These are phyloP conservation scores for Geotrichum fermentans DNA, from an alignment of 1,139 yeast genomes.

Conservation along the genomic window DNA sequence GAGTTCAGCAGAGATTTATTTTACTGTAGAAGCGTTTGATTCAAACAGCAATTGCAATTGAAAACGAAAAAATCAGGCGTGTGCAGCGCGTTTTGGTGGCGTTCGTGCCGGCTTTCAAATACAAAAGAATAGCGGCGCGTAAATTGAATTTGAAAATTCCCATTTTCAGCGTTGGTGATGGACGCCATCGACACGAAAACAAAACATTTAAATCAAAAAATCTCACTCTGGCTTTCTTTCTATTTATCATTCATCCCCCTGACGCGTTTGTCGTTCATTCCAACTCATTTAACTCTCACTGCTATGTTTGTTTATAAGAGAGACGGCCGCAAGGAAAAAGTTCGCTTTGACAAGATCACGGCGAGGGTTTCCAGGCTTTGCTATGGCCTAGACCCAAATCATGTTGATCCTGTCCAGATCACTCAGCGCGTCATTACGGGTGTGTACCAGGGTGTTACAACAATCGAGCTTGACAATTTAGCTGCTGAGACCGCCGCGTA, in stretches of 20 bases:
- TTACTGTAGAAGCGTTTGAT: no score
- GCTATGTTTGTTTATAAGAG: background rate
- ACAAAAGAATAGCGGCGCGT: no score
- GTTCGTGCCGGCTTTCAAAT: no score
- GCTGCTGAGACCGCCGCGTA: conserved; percentile 97
- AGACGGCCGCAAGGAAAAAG: conserved; percentile 81
- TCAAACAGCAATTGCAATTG: no score
- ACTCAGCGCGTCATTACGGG: conserved; percentile 87
- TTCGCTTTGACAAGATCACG: conserved; percentile 70
- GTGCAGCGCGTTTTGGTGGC: no score
- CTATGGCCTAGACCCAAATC: conserved; percentile 75
- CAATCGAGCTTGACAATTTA: conserved; percentile 83
- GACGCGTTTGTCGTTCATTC: background rate
- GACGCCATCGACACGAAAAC: no score
- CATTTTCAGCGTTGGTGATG: conserved; percentile 1
- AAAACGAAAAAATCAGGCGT: no score
- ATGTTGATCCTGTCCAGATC: conserved; percentile 83
- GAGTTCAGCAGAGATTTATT: no score
- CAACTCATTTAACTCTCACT: background rate
- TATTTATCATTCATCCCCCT: background rate
- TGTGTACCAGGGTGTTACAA: conserved; percentile 93
- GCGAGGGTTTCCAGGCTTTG: conserved; percentile 64
- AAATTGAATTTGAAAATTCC: background rate
- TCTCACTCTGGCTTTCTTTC: background rate
- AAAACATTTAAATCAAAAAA: background rate